phyloP scores from a whole-genome alignment of 2,329 filamentous ascomycete species.

The Coniochaeta sp. region DNA sequence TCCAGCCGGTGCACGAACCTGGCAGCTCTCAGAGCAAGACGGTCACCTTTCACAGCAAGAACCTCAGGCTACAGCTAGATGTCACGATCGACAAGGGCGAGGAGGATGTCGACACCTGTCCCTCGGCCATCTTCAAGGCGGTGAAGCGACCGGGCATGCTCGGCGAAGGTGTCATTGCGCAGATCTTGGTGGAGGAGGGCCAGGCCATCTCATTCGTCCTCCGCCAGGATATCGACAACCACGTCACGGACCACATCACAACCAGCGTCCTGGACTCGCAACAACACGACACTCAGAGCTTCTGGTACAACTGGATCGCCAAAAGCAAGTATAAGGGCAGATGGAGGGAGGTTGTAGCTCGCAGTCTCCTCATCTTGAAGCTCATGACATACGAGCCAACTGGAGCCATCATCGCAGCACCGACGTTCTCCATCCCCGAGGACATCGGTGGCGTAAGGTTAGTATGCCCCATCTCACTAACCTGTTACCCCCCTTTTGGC shows the following conservation, averaged over 20 bases:
- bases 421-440: slow-evolving; percentile 72
- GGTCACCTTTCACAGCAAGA: slow-evolving; percentile 54
- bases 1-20: slow-evolving; percentile 33
- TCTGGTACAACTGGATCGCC: slow-evolving; percentile 68
- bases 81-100: slow-evolving; percentile 58
- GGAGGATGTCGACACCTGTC: slow-evolving; percentile 36
- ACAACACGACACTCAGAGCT: slow-evolving; percentile 63
- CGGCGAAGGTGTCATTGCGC: slow-evolving; percentile 57
- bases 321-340: slow-evolving; percentile 64
- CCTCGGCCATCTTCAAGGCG: slow-evolving; percentile 48
- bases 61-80: slow-evolving; percentile 58
- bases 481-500: not conserved
- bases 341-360: slow-evolving; percentile 64
- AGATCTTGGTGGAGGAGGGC: slow-evolving; percentile 54
- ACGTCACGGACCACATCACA: slow-evolving; percentile 52
- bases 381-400: slow-evolving; percentile 73
- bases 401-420: slow-evolving; percentile 68
- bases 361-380: slow-evolving; percentile 69
- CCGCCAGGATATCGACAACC: slow-evolving; percentile 51
- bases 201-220: slow-evolving; percentile 65
- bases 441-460: slow-evolving; percentile 57
- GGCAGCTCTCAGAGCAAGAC: slow-evolving; percentile 44
- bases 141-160: slow-evolving; percentile 42
- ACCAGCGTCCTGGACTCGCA: slow-evolving; percentile 50
- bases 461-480: slow-evolving; percentile 4